Evolutionary conservation across 2,329 filamentous ascomycete species (phyloP).

Genomic region (Aspergillus nomiae): DNA sequence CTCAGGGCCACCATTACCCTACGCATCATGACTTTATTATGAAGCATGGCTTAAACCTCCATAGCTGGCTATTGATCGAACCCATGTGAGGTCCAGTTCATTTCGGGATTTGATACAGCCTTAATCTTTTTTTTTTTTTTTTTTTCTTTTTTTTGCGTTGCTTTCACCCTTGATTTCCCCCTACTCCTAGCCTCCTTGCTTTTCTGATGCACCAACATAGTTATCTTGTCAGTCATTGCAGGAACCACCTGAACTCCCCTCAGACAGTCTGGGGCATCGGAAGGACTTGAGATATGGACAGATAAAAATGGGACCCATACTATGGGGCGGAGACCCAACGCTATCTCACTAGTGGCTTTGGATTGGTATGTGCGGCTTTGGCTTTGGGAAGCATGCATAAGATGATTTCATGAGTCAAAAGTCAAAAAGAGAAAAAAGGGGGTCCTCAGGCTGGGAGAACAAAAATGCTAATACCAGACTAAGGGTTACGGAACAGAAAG

Average conservation of each 20-base stretch:
- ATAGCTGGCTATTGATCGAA: no score
- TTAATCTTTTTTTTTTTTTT: background rate
- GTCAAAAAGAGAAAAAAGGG: constrained; percentile 2
- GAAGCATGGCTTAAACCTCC: no score
- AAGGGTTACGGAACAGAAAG: no score
- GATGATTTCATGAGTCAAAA: constrained; percentile 1
- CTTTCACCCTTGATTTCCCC: background rate
- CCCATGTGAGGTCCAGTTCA: no score
- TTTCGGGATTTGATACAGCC: no score
- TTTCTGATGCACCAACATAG: background rate
- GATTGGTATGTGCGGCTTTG: constrained; percentile 27
- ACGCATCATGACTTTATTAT: background rate
- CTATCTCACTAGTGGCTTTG: constrained; percentile 23
- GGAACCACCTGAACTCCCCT: background rate
- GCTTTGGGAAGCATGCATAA: background rate
- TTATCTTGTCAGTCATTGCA: background rate
- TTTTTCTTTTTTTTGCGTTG: background rate
- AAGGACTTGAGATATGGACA: background rate
- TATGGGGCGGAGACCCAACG: constrained; percentile 1
- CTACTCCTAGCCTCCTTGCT: background rate
- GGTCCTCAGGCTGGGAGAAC: background rate
- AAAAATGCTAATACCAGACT: no score
- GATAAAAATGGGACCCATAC: background rate
- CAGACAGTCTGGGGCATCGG: background rate
- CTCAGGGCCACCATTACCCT: background rate